Evolutionary conservation across 352 stramenopile genomes (phyloP), one percentile per base, ranked within the genome.

Genomic region (Phytophthora cryptogea): DNA sequence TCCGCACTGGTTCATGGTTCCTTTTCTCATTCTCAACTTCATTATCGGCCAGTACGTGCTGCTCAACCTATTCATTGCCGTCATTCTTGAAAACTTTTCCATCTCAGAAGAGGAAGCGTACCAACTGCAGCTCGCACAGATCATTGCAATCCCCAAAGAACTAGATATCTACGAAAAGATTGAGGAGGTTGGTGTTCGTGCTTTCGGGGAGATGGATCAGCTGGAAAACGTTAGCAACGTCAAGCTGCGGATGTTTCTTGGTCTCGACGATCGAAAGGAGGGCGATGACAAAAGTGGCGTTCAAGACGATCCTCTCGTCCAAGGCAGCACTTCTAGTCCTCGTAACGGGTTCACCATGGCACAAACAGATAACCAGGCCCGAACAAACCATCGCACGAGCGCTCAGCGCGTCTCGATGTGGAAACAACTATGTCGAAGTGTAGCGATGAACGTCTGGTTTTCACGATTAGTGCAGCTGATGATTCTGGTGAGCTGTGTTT

Each of bases 131-230:
- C 75, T 92, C 20, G 81, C 83, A 16, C 83, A 89, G 55, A 89
- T 92, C 54, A 89, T 92, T 37, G 83, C 83, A 16, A 89, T 89
- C 45, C 83, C 83, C 2, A 92, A 92, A 36, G 83, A 92, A 20
- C 69, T 92, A 4, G 79, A 89, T 32, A 92, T 92, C 32, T 88
- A 89, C 45, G 83, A 92, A 46, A 87, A 88, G 54, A 90, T 92
- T 41, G 83, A 92, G 52, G 83, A 92, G 56, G 66, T 84, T 41
- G 83, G 83, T 27, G 83, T 92, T 11, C 78, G 83, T 13, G 81
- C 80, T 0, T 92, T 92, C 49, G 70, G 80, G 20, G 79, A 92
- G 45, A 89, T 92, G 70, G 77, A 89, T 43, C 75, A 90, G 33
- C 78, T 91, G 2, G 83, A 92, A 27, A 88, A 92, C 45, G 81